A percentile compares a stretch with the other conserved stretches of the same genome.
phyloP scores from a whole-genome alignment of 805 yeast species.

The Ogataea trehaloabstinens region DNA sequence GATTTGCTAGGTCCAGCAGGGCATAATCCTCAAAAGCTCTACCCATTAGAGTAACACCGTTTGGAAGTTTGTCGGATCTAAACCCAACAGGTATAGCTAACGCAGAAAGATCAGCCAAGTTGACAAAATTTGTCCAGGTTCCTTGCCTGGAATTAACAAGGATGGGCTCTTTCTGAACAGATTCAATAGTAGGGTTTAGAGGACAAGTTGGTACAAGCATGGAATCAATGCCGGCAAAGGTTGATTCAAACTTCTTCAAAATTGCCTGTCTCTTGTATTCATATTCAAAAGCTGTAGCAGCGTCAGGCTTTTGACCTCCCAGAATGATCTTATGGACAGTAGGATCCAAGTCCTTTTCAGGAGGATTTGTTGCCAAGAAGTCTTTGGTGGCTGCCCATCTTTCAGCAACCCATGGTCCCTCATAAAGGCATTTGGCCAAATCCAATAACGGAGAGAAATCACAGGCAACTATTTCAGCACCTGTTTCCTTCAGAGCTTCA shows the following conservation, averaged over 20 bases:
- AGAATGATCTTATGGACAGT: conserved; percentile 74
- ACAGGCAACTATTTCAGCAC: conserved; percentile 57
- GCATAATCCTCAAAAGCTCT: conserved; percentile 87
- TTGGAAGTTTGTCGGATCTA: conserved; percentile 83
- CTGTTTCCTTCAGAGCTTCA: conserved; percentile 45
- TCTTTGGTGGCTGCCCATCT: conserved; percentile 81
- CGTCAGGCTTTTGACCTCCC: conserved; percentile 75
- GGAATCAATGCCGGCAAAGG: conserved; percentile 65
- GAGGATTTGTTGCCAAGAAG: conserved; percentile 68
- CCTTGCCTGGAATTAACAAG: conserved; percentile 88
- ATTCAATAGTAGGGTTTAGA: conserved; percentile 76
- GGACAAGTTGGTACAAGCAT: conserved; percentile 93
- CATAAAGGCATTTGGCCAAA: conserved; percentile 84
- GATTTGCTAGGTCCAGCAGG: conserved; percentile 74
- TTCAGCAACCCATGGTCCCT: conserved; percentile 99
- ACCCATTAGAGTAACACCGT: conserved; percentile 84
- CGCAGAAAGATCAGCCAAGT: conserved; percentile 90
- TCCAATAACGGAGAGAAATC: conserved; percentile 77
- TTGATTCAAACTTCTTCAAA: conserved; percentile 56
- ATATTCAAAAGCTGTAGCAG: conserved; percentile 78
- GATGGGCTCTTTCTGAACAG: conserved; percentile 75
- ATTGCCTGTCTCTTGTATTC: conserved; percentile 87
- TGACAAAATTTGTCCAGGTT: conserved; percentile 97
- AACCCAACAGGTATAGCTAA: conserved; percentile 90
- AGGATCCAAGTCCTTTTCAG: conserved; percentile 72